Evolutionary conservation across 176 grass and related monocot species (phyloP).

Genomic region (Aegilops umbellulata): DNA sequence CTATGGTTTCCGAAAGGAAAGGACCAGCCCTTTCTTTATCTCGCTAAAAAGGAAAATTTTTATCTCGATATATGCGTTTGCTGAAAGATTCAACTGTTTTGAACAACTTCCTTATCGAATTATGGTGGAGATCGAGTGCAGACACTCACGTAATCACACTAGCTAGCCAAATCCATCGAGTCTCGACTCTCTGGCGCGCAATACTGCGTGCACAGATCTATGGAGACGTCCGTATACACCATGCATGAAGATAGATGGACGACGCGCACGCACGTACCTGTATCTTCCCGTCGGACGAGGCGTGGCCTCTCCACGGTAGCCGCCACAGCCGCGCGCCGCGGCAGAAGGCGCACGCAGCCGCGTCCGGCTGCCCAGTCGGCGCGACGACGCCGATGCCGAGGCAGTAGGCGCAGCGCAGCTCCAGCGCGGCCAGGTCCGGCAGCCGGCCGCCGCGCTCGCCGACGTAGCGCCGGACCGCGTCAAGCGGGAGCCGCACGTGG

Average conservation of each 20-base stretch:
- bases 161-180: background rate
- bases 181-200: background rate
- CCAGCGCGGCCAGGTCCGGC: background rate
- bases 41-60: too few species aligned
- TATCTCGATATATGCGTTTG: too few species aligned
- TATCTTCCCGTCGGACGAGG: background rate
- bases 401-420: background rate
- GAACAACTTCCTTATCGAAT: too few species aligned
- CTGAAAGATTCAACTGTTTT: too few species aligned
- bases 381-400: background rate
- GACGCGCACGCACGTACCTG: background rate
- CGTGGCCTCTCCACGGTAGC: background rate
- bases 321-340: background rate
- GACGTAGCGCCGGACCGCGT: background rate
- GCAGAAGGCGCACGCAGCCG: background rate
- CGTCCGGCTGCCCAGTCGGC: background rate
- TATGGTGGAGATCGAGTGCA: too few species aligned
- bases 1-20: too few species aligned
- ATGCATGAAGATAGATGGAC: background rate
- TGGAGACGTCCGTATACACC: background rate
- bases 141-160: background rate
- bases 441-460: background rate
- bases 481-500: background rate
- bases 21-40: too few species aligned
- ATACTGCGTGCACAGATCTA: background rate